These are phyloP conservation scores for Secale cereale DNA, from an alignment of 176 grass and related monocot species.

Conservation along the genomic window DNA sequence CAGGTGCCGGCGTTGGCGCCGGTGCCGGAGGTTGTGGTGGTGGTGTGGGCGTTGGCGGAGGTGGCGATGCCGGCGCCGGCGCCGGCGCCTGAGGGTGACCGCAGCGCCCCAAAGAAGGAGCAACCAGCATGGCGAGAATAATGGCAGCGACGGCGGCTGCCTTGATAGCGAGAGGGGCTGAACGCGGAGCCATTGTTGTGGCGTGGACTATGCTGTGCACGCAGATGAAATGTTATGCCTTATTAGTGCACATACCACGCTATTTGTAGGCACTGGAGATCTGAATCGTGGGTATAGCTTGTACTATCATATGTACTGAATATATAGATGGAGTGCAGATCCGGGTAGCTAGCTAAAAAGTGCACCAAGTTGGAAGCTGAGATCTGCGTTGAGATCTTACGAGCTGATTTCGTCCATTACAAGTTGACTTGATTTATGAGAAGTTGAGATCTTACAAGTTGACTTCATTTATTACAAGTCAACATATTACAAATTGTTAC, in stretches of 20 bases:
- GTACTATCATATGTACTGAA: neutral
- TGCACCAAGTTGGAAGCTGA: neutral
- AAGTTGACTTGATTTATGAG: too few relatives aligned
- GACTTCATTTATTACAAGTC: too few relatives aligned
- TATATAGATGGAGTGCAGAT: neutral
- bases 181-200: neutral
- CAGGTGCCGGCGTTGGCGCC: neutral
- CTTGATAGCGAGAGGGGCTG: neutral
- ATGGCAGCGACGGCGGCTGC: neutral
- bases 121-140: neutral
- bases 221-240: neutral
- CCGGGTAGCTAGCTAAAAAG: neutral
- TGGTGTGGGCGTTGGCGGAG: accelerated
- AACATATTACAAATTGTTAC: too few relatives aligned
- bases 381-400: neutral
- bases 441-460: too few relatives aligned
- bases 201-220: neutral
- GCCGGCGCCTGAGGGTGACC: neutral
- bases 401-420: neutral
- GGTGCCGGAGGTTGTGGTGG: neutral
- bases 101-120: neutral
- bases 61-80: neutral
- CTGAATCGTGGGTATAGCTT: neutral
- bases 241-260: neutral
- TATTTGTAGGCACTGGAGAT: neutral